phyloP scores from a whole-genome alignment of 176 grass and related monocot species.

The Areca catechu region DNA sequence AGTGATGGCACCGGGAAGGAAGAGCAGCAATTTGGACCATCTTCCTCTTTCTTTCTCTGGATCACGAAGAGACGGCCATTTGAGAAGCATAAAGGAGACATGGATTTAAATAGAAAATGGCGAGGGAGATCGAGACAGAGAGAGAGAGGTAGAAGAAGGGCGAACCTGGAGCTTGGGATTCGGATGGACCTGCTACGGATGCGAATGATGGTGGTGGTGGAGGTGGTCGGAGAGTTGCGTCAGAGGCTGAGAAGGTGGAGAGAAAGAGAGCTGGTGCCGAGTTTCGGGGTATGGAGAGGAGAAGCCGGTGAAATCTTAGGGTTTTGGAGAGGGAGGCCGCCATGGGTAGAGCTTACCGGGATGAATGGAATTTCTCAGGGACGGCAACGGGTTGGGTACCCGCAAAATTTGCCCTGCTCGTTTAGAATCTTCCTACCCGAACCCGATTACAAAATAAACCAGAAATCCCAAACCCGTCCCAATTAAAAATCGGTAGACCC shows the following conservation, averaged over 20 bases:
- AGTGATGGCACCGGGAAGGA: constrained; percentile 81
- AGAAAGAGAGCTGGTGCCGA: constrained; percentile 9
- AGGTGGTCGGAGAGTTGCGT: constrained; percentile 15
- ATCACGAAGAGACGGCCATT: background rate
- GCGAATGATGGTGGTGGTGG: constrained; percentile 8
- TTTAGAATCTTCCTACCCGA: too few relatives aligned
- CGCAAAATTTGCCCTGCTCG: too few relatives aligned
- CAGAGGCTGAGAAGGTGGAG: constrained; percentile 18
- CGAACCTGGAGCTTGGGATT: constrained; percentile 13
- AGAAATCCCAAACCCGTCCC: too few relatives aligned
- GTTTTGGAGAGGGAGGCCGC: constrained; percentile 50
- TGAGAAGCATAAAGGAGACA: background rate
- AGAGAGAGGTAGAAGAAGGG: background rate
- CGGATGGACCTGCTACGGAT: constrained; percentile 26
- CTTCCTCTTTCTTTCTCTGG: constrained; percentile 53
- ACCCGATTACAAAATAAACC: too few relatives aligned
- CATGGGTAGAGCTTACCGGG: constrained; percentile 16
- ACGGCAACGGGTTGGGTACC: too few relatives aligned
- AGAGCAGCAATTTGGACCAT: constrained; percentile 81
- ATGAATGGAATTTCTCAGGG: too few relatives aligned
- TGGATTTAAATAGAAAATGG: background rate
- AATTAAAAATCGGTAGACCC: too few relatives aligned
- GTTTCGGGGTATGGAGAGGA: constrained; percentile 15
- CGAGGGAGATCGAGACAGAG: background rate
- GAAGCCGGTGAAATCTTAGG: constrained; percentile 16